phyloP scores from a whole-genome alignment of 2,329 filamentous ascomycete genomes.

The Beauveria sp. region DNA sequence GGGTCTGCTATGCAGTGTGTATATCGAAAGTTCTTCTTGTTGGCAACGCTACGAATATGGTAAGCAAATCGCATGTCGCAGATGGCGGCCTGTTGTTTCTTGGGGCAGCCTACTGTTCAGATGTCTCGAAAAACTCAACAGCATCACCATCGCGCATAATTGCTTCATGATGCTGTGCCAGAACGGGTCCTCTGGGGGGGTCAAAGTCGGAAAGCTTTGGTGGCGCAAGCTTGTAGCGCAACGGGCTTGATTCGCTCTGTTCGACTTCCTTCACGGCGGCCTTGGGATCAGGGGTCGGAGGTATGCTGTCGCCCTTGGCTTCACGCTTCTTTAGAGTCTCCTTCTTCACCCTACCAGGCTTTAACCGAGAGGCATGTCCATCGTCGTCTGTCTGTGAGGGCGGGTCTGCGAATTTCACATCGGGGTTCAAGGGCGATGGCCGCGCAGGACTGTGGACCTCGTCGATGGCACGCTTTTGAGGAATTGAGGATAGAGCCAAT shows the following conservation, averaged over 20 bases:
- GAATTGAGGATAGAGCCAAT: conserved; percentile 39
- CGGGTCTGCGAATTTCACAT: conserved; percentile 38
- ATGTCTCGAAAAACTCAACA: conserved; percentile 54
- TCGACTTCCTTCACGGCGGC: conserved; percentile 21
- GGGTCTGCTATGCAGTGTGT: conserved; percentile 87
- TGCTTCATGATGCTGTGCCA: conserved; percentile 49
- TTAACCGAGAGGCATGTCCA: conserved; percentile 24
- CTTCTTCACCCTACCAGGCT: conserved; percentile 50
- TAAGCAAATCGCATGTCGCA: neutral
- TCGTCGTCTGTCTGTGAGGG: conserved; percentile 39
- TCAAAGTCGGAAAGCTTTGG: conserved; percentile 57
- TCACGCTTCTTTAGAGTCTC: conserved; percentile 63
- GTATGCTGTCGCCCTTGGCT: conserved; percentile 48
- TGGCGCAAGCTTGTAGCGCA: conserved; percentile 57
- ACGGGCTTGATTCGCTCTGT: conserved; percentile 41
- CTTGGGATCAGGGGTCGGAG: conserved; percentile 52
- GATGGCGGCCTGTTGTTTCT: neutral
- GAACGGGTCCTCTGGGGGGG: conserved; percentile 47
- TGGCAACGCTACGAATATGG: conserved; percentile 40
- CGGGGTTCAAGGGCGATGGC: conserved; percentile 68
- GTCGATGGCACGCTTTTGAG: conserved; percentile 59
- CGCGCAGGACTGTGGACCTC: conserved; percentile 64
- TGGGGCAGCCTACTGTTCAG: conserved; percentile 48
- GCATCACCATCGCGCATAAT: conserved; percentile 40
- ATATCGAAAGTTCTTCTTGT: conserved; percentile 75